phyloP scores from a whole-genome alignment of 176 grass and related monocot species.

The Thinopyrum elongatum region DNA sequence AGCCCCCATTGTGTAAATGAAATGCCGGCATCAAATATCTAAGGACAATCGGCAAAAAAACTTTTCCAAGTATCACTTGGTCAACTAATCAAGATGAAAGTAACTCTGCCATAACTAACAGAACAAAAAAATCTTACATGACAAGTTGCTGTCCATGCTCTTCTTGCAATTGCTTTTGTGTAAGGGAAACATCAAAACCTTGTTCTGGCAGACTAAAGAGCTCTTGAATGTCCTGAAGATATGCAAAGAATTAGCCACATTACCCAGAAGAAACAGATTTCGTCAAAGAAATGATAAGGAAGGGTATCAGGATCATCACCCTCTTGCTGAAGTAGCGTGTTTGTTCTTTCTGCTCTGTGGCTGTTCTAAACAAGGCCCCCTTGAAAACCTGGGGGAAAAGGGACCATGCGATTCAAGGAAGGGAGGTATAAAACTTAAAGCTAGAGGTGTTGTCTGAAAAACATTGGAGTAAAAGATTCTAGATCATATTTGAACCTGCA shows the following conservation, averaged over 20 bases:
- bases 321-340: conserved; percentile 94
- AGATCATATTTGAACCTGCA: conserved; percentile 54
- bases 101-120: conserved; percentile 9
- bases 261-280: background rate
- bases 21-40: background rate
- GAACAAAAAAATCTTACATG: conserved; percentile 40
- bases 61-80: background rate
- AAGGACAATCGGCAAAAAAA: background rate
- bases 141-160: conserved; percentile 73
- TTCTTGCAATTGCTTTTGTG: conserved; percentile 80
- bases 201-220: conserved; percentile 79
- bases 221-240: conserved; percentile 75
- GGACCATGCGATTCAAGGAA: background rate
- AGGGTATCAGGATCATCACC: conserved; percentile 36
- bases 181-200: conserved; percentile 91
- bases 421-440: background rate
- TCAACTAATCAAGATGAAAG: background rate
- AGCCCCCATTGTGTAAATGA: background rate
- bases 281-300: background rate
- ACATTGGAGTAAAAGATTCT: background rate
- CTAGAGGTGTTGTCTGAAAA: background rate
- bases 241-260: conserved; percentile 24
- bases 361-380: conserved; percentile 86
- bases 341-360: conserved; percentile 98
- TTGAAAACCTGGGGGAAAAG: conserved; percentile 63